Base-by-base conservation (phyloP, 305 asterid species). In the Andrographis paniculata region DNA sequence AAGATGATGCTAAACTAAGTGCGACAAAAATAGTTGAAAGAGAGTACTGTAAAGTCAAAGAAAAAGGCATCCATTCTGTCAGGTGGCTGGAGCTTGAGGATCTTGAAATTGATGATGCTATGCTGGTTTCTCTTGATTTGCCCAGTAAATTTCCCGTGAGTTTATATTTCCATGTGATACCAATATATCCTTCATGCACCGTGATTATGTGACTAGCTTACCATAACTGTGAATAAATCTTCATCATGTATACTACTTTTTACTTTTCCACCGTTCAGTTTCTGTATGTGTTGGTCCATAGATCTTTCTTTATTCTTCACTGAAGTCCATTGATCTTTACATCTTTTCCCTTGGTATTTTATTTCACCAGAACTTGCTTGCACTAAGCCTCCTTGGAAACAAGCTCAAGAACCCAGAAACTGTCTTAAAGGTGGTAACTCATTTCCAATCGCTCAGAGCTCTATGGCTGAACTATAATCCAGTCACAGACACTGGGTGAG, bases 51-150 rank as follows among this genome's bases (percentile, higher is more conserved):
- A 67, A 56, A 71, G 74, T 64, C 28, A 78, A 70, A 56, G 79
- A 73, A 53, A 80, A 61, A 14, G 79, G 82, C 12, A 14, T 17
- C 58, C 69, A 62, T 62, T 62, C 77, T 39, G 74, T 76, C 50
- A 72, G 69, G 75, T 91, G 99, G 99, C 77, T 87, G 87, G 99
- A 91, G 69, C 88, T 87, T 39, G 99, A 91, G 62, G 96, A 75
- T 59, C 85, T 78, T 49, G 87, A 71, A 44, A 75, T 91, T 33
- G 87, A 83, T 52, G 99, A 87, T 63, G 60, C 56, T 42, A 43
- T 62, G 71, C 86, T 87, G 11, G 60, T 65, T 37, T 81, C 86
- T 58, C 93, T 87, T 39, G 93, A 87, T 71, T 68, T 91, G 70
- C 85, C 87, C 56, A 56, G 65, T 75, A 91, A 77, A 84, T 81